These are phyloP conservation scores for Colletotrichum lentis DNA, from an alignment of 2,329 filamentous ascomycete species.

Conservation along the genomic window DNA sequence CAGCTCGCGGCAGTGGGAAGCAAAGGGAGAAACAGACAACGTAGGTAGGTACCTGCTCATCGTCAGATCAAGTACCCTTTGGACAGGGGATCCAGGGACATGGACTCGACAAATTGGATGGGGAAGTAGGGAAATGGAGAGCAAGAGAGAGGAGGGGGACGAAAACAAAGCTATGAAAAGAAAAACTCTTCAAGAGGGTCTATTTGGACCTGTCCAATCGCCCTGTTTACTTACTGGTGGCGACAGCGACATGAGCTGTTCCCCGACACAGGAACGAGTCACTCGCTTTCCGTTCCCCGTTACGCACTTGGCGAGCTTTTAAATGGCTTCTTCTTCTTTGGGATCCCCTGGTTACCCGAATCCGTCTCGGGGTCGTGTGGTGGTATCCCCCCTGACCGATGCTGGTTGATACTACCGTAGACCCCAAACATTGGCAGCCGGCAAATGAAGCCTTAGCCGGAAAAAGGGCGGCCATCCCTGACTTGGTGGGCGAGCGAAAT, in stretches of 20 bases:
- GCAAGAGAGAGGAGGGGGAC: background rate
- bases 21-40: conserved; percentile 3
- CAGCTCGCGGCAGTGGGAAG: conserved; percentile 14
- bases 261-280: background rate
- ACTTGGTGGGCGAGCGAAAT: conserved; percentile 4
- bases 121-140: background rate
- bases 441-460: conserved; percentile 32
- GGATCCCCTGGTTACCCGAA: conserved; percentile 19
- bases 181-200: conserved; percentile 9
- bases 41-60: background rate
- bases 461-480: conserved; percentile 9
- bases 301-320: conserved; percentile 15
- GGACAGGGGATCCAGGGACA: conserved; percentile 13
- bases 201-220: background rate
- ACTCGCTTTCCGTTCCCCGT: conserved; percentile 10
- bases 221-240: background rate
- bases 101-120: background rate
- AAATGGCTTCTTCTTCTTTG: conserved; percentile 16
- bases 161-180: background rate
- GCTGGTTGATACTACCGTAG: conserved; percentile 8
- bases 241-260: conserved; percentile 13
- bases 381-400: background rate
- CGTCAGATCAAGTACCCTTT: conserved; percentile 10
- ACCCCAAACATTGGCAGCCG: conserved; percentile 7
- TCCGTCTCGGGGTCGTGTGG: conserved; percentile 13